A percentile compares a stretch with the other conserved stretches of the same genome.
Conservation (phyloP, 805 yeast species). For the Yarrowia sp. region DNA sequence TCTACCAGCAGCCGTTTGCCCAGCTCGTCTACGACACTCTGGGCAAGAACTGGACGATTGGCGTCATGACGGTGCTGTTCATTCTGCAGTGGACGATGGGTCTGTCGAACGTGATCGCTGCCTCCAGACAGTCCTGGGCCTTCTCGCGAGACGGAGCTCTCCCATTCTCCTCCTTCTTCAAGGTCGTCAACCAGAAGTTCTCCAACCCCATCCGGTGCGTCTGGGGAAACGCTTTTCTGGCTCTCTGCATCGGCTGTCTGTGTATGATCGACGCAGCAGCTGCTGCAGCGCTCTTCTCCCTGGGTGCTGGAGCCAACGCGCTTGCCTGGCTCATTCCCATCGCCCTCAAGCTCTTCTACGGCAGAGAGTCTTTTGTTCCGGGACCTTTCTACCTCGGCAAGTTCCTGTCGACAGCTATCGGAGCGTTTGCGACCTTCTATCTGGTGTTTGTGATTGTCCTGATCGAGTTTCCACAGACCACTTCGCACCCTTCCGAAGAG, state of each 20-base stretch:
- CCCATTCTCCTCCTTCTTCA: not conserved
- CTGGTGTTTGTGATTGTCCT: not conserved
- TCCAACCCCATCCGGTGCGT: not conserved
- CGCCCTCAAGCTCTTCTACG: not conserved
- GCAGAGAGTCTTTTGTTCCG: not conserved
- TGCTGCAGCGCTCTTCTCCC: not conserved
- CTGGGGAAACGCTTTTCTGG: not conserved
- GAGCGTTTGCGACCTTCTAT: not conserved
- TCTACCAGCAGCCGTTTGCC: not conserved
- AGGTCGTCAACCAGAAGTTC: not conserved
- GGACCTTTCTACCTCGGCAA: not conserved
- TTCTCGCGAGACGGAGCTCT: not conserved
- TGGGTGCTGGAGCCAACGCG: not conserved
- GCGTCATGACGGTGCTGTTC: not conserved
- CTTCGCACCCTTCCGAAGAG: not conserved
- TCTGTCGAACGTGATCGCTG: not conserved
- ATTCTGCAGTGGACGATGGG: slow-evolving; percentile 4
- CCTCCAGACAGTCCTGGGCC: not conserved
- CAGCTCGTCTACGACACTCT: not conserved
- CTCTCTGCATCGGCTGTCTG: not conserved
- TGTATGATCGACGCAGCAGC: not conserved
- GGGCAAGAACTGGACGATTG: not conserved
- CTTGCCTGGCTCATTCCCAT: not conserved
- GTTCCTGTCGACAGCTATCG: not conserved
- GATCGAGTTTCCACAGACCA: not conserved